Conservation (phyloP, 2,329 filamentous ascomycete species). For the Leptographium radiaticola region DNA sequence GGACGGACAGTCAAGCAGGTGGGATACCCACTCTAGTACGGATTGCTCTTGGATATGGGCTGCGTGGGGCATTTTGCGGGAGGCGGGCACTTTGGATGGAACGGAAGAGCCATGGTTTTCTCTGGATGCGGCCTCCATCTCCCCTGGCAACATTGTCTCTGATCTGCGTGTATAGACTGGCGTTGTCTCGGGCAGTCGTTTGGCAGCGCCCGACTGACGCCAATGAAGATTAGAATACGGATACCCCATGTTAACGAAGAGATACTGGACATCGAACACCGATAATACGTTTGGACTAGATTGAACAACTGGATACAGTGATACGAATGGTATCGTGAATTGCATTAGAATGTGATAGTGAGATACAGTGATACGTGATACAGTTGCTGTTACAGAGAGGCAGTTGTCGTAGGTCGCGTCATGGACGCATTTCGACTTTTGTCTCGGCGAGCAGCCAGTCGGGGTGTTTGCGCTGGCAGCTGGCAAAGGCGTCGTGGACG, state of each 20-base stretch:
- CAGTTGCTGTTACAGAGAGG: not conserved
- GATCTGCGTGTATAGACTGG: slow-evolving; percentile 1
- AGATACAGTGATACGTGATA: no score
- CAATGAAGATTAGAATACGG: slow-evolving; percentile 1
- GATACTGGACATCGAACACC: not conserved
- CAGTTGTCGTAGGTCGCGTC: not conserved
- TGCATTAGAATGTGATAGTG: no score
- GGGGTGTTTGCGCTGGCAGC: slow-evolving; percentile 12
- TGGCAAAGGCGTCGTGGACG: slow-evolving; percentile 6
- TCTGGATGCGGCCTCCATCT: not conserved
- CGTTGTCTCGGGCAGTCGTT: not conserved
- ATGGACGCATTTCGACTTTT: not conserved
- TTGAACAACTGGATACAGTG: no score
- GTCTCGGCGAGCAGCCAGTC: slow-evolving; percentile 8
- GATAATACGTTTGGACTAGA: no score
- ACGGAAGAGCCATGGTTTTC: not conserved
- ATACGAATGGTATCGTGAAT: no score
- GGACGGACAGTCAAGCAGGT: slow-evolving; percentile 5
- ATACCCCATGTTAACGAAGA: slow-evolving; percentile 1
- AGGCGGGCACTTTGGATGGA: not conserved
- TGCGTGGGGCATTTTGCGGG: slow-evolving; percentile 2
- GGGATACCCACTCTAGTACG: slow-evolving; percentile 12
- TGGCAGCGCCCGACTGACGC: not conserved
- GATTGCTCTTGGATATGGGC: slow-evolving; percentile 8
- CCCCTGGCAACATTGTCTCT: not conserved